phyloP scores from a whole-genome alignment of 441 rosid species.

The Omphalea diandra region DNA sequence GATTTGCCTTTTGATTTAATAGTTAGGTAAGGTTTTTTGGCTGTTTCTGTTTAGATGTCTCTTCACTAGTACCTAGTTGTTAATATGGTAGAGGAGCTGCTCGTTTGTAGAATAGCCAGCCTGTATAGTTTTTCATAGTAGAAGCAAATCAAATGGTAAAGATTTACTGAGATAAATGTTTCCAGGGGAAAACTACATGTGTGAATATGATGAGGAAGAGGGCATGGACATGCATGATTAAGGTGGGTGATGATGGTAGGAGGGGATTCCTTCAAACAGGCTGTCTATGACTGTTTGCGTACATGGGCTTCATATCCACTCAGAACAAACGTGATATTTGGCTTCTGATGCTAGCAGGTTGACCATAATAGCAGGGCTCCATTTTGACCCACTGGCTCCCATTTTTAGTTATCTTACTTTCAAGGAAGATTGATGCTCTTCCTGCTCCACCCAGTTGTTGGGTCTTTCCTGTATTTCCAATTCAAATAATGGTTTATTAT shows the following conservation, averaged over 20 bases:
- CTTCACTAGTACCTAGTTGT: constrained; percentile 3
- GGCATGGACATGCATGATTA: constrained; percentile 21
- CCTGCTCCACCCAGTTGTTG: constrained; percentile 16
- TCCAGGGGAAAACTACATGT: too few species aligned
- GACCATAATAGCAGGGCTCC: constrained; percentile 21
- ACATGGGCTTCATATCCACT: constrained; percentile 20
- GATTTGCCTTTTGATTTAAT: constrained; percentile 7
- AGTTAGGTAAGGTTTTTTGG: constrained; percentile 19
- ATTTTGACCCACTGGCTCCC: constrained; percentile 27
- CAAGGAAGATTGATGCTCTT: constrained; percentile 27
- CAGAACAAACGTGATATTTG: constrained; percentile 16
- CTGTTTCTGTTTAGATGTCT: constrained; percentile 4
- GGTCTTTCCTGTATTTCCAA: constrained; percentile 16
- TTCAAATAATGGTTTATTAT: constrained; percentile 3
- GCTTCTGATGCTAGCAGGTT: constrained; percentile 15
- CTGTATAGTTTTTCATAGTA: neutral
- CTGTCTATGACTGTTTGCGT: constrained; percentile 20
- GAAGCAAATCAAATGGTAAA: neutral
- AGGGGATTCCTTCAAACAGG: constrained; percentile 31
- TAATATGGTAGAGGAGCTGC: neutral
- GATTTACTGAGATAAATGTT: neutral
- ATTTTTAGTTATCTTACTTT: constrained; percentile 22
- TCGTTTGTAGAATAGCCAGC: neutral
- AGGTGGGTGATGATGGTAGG: constrained; percentile 28
- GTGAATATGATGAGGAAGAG: neutral